phyloP scores from a whole-genome alignment of 208 protist species.

The Leishmania martiniquensis region DNA sequence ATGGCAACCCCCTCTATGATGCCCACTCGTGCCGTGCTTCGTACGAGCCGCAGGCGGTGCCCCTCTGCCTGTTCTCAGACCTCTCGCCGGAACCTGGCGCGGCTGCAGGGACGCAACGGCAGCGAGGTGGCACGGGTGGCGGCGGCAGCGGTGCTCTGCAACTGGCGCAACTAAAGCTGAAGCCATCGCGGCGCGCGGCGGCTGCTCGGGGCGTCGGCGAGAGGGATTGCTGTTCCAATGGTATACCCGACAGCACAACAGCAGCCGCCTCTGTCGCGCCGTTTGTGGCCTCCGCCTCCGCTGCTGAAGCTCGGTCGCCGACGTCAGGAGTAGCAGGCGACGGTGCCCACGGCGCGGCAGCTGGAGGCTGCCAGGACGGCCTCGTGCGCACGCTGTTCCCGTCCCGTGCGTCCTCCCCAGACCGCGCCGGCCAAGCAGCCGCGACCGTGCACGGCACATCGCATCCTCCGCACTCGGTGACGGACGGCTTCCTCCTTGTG shows the following conservation, averaged over 20 bases:
- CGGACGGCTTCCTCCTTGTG: conserved; percentile 57
- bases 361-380: background rate
- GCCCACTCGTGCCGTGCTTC: conserved; percentile 54
- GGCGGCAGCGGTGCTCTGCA: background rate
- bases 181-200: background rate
- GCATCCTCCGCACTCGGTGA: conserved; percentile 19
- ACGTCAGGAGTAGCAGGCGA: background rate
- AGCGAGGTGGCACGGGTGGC: background rate
- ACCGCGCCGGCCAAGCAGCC: background rate
- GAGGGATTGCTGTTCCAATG: no score
- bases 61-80: conserved; percentile 69
- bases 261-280: background rate
- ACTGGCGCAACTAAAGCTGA: background rate
- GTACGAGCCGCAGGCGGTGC: conserved; percentile 54
- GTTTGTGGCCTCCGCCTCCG: background rate
- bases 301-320: background rate
- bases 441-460: background rate
- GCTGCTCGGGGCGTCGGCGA: background rate
- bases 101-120: background rate
- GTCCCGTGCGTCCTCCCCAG: conserved; percentile 12
- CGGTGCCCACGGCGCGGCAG: background rate
- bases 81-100: conserved; percentile 22
- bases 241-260: no score
- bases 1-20: conserved; percentile 70
- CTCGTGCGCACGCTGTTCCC: conserved; percentile 8